Evolutionary conservation across 768 basidiomycete genomes (phyloP).

Genomic region (Leccinum subgranulosum): DNA sequence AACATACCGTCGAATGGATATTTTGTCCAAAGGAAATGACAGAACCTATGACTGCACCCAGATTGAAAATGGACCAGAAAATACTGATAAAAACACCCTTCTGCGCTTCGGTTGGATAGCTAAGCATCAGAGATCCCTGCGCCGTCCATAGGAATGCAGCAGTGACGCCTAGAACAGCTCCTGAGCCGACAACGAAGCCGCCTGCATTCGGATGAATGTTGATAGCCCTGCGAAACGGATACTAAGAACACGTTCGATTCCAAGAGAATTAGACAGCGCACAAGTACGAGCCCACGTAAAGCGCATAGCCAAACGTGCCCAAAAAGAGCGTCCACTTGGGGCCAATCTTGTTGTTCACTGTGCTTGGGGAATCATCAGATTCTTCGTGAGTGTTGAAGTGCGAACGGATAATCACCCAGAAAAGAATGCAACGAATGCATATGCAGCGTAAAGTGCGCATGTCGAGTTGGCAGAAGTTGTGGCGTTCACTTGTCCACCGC

Average conservation of each 20-base stretch:
- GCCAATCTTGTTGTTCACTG: constrained; percentile 81
- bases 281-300: constrained; percentile 76
- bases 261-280: constrained; percentile 32
- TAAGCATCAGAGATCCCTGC: constrained; percentile 81
- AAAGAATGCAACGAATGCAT: constrained; percentile 62
- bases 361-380: constrained; percentile 36
- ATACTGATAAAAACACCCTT: constrained; percentile 76
- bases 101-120: constrained; percentile 75
- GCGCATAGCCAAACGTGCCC: constrained; percentile 73
- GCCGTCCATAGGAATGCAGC: constrained; percentile 77
- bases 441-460: constrained; percentile 64
- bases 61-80: constrained; percentile 84
- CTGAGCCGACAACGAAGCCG: constrained; percentile 66
- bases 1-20: constrained; percentile 35
- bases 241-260: no score
- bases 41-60: constrained; percentile 80
- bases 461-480: constrained; percentile 70
- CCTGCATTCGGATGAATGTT: constrained; percentile 65
- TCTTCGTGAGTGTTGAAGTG: neutral
- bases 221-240: neutral
- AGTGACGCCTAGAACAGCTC: constrained; percentile 73
- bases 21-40: constrained; percentile 73
- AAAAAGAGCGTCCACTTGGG: constrained; percentile 67
- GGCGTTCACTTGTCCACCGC: constrained; percentile 68
- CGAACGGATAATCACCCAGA: constrained; percentile 50